A percentile compares a stretch with the other conserved stretches of the same genome.
These are phyloP conservation scores for Lodderomyces oxycetoniae DNA, from an alignment of 1,139 yeast genomes.

Conservation along the genomic window DNA sequence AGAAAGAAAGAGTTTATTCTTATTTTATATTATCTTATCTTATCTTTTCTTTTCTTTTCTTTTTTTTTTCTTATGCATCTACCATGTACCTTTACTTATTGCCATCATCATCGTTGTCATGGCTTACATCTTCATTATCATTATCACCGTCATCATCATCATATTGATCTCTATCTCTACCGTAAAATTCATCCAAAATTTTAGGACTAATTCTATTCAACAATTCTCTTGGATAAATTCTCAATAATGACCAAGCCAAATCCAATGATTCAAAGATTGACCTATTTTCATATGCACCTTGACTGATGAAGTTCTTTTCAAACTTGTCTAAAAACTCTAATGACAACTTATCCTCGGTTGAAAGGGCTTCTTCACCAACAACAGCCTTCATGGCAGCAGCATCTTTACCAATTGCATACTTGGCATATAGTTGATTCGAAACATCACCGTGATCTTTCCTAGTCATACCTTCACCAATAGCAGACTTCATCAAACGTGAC, in stretches of 20 bases:
- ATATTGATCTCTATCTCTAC: conserved; percentile 67
- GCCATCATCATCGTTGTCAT: conserved; percentile 23
- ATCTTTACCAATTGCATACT: conserved; percentile 98
- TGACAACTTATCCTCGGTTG: conserved; percentile 94
- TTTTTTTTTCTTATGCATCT: too few relatives aligned
- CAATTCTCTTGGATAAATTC: conserved; percentile 98
- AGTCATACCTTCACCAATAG: conserved; percentile 99
- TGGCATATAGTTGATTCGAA: conserved; percentile 96
- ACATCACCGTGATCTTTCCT: conserved; percentile 99
- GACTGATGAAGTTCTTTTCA: conserved; percentile 90
- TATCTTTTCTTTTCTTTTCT: too few relatives aligned
- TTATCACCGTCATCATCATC: conserved; percentile 53
- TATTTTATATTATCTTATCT: too few relatives aligned
- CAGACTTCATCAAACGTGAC: conserved; percentile 97
- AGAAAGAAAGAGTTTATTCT: too few relatives aligned
- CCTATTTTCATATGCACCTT: conserved; percentile 96
- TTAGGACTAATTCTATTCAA: conserved; percentile 98
- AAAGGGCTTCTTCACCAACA: conserved; percentile 98
- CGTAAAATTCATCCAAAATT: conserved; percentile 91
- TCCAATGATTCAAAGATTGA: conserved; percentile 91
- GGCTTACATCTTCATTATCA: conserved; percentile 20
- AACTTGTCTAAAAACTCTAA: conserved; percentile 96
- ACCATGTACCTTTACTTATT: conserved; percentile 43
- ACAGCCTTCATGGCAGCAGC: conserved; percentile 99
- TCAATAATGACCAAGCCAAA: conserved; percentile 95